Evolutionary conservation across 768 basidiomycete genomes (phyloP), one percentile per base, ranked within the genome.

Genomic region (Mycena epipterygia): DNA sequence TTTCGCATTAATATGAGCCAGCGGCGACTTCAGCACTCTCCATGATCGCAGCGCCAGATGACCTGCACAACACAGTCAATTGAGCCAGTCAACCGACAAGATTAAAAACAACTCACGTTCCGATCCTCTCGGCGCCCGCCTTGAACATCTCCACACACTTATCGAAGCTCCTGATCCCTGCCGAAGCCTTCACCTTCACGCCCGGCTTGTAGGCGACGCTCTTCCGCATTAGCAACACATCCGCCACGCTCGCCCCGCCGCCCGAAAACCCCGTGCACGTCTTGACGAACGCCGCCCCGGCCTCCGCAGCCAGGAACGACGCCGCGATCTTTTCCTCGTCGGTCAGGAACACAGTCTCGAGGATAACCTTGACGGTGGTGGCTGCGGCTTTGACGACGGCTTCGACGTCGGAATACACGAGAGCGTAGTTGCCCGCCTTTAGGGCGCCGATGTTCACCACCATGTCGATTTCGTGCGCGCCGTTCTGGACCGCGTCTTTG

Each of bases 251-350:
- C 1, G 88, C 87, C 0, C 82, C 86, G 32, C 87, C 87, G 7
- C 85, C 82, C 6, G 78, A 81, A 65, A 88, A 89, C 3, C 87
- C 87, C 0, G 87, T 89, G 56, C 83, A 86, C 0, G 87, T 89
- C 76, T 88, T 88, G n/a, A 89, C 87, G 62, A 86, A 88, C 0
- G 80, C 77, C 0, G 87, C 88, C 8, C 87, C 87, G 0, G 87
- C 87, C 73, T 86, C 86, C 6, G 86, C 85, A 5, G 86, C 82
- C 6, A 88, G 74, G 58, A 84, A 81, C 5, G 81, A 84, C 3
- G 83, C 87, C 0, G 85, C 84, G 29, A 88, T 80, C 73, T 87
- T 88, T 64, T 86, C 81, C 27, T 81, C 78, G 27, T 83, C 81
- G 5, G 84, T 80, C 5, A 89, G 78, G n/a, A 87, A 79, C 5